Evolutionary conservation across 257 asterid species (phyloP), one percentile per base, ranked within the genome.

Genomic region (Leptodermis oblonga): DNA sequence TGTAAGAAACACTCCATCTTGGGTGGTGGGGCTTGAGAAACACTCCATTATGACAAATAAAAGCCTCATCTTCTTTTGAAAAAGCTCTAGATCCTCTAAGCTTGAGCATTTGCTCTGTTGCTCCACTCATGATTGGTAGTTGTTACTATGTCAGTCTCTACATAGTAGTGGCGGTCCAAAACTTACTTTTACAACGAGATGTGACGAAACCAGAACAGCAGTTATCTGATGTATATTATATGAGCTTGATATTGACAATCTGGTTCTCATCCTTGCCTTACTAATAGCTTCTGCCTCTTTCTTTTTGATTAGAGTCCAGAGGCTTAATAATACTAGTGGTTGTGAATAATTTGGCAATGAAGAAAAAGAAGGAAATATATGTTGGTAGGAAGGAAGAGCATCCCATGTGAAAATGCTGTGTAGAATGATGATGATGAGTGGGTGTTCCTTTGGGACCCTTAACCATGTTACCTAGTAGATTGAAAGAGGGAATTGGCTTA

Each of bases 321-420:
- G 63, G 10, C 39, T 59, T 6, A 37, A 59, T 31, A 34, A 48
- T 31, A 18, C 9, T 66, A 66, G 46, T 33, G 46, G 66, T 66
- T 53, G 11, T 69, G 11, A 72, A 53, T 56, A 41, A 71, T 52
- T 53, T 45, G 39, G 55, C 43, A 49, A 31, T 51, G 78, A 49
- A 74, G 70, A 41, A 65, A 70, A 20, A 46, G 55, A 20, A 55
- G 13, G 59, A 52, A 20, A n/a, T n/a, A n/a, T n/a, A n/a, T n/a
- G n/a, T n/a, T n/a, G n/a, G n/a, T 52, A 52, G n/a, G 59, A 52
- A n/a, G 70, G 78, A 77, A 64, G 76, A 80, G 78, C 77, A 54
- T 75, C 78, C 64, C 91, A 87, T 83, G 90, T 85, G 84, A 73
- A n/a, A 53, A 25, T 34, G 69, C 39, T 37, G 8, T 53, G 63